phyloP scores from a whole-genome alignment of 805 yeast species.

The Myxozyma neotropica region DNA sequence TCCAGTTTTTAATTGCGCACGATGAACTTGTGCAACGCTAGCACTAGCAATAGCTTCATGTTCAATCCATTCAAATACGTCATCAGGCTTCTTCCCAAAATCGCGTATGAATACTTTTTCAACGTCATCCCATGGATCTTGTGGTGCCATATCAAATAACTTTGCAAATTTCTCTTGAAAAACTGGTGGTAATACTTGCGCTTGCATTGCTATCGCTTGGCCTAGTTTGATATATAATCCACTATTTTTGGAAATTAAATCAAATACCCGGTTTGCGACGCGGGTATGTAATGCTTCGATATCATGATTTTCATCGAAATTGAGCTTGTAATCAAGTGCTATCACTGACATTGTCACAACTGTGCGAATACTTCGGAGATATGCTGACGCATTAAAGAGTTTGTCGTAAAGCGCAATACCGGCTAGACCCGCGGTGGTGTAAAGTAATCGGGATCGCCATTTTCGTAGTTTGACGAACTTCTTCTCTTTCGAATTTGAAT shows the following conservation, averaged over 20 bases:
- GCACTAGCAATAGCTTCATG: conserved; percentile 72
- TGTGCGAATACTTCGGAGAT: conserved; percentile 57
- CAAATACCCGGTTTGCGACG: conserved; percentile 55
- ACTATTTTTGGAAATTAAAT: conserved; percentile 50
- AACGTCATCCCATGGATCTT: conserved; percentile 49
- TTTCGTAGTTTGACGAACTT: not conserved
- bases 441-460: not conserved
- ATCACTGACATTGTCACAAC: conserved; percentile 52
- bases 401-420: conserved; percentile 45
- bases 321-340: conserved; percentile 63
- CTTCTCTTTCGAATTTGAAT: not conserved
- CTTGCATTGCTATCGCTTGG: conserved; percentile 78
- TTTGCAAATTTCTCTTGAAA: conserved; percentile 59
- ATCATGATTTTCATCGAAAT: conserved; percentile 51
- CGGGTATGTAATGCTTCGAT: conserved; percentile 61
- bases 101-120: conserved; percentile 38
- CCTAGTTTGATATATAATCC: conserved; percentile 77
- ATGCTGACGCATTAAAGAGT: conserved; percentile 51
- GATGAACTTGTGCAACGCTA: conserved; percentile 71
- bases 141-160: conserved; percentile 73
- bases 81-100: conserved; percentile 50
- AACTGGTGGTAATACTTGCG: conserved; percentile 64
- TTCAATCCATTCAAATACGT: conserved; percentile 53
- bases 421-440: not conserved
- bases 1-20: conserved; percentile 52